Conservation (phyloP, 768 basidiomycete species). For the Leucogyrophana mollusca region DNA sequence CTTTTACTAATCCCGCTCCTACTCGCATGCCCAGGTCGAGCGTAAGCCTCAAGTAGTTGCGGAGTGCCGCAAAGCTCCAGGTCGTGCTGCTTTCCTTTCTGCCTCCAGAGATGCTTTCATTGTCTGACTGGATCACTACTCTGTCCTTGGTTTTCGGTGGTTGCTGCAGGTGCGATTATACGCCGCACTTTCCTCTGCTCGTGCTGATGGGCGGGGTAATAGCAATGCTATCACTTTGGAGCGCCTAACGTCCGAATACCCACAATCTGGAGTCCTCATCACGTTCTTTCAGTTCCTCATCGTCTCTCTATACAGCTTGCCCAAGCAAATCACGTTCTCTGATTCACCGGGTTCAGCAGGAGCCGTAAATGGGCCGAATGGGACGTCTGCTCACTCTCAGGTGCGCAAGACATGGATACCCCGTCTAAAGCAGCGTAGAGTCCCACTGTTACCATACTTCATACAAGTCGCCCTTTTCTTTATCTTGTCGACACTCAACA, state of each 20-base stretch:
- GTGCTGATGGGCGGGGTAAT: not conserved
- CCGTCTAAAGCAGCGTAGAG: constrained; percentile 56
- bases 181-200: not conserved
- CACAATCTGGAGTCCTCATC: constrained; percentile 75
- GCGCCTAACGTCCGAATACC: constrained; percentile 64
- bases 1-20: too few species aligned
- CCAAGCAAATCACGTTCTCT: constrained; percentile 47
- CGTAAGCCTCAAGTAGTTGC: too few species aligned
- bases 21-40: too few species aligned
- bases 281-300: constrained; percentile 85
- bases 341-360: constrained; percentile 22
- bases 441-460: constrained; percentile 73
- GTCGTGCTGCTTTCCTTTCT: too few species aligned
- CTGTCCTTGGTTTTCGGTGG: constrained; percentile 83
- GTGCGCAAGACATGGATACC: constrained; percentile 29
- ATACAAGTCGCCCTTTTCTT: constrained; percentile 84
- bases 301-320: constrained; percentile 73
- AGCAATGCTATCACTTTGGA: constrained; percentile 83
- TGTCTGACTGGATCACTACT: constrained; percentile 56
- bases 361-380: constrained; percentile 22
- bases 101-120: constrained; percentile 11
- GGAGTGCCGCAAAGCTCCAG: too few species aligned
- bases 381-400: not conserved
- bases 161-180: constrained; percentile 66
- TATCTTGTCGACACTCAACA: constrained; percentile 78